Conservation (phyloP, 306 rosid species). For the Quercus rubra region DNA sequence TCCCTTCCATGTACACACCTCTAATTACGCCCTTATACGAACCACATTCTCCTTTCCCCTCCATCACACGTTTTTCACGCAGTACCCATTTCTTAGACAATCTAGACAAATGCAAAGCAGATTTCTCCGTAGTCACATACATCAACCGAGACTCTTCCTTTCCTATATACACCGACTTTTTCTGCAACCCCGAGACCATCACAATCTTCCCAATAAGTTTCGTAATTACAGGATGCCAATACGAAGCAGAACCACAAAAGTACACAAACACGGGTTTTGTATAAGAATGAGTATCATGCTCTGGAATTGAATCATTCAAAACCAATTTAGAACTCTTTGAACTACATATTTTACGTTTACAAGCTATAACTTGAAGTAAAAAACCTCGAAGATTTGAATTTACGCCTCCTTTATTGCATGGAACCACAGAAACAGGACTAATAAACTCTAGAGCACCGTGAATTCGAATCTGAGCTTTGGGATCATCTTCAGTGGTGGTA, state of each 20-base stretch:
- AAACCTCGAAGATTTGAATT: conserved; percentile 51
- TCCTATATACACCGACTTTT: conserved; percentile 48
- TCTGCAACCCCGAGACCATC: conserved; percentile 59
- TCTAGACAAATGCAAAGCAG: conserved; percentile 42
- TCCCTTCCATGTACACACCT: conserved; percentile 80
- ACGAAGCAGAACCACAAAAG: conserved; percentile 56
- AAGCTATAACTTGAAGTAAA: conserved; percentile 47
- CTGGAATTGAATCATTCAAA: conserved; percentile 26
- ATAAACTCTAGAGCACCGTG: conserved; percentile 57
- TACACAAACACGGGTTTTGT: conserved; percentile 47
- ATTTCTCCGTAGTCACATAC: conserved; percentile 59
- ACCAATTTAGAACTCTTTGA: conserved; percentile 25
- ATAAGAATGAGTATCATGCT: conserved; percentile 43
- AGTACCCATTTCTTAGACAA: conserved; percentile 23
- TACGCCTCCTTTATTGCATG: conserved; percentile 12
- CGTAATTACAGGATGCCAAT: conserved; percentile 68
- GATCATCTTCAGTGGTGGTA: not conserved
- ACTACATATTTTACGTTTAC: conserved; percentile 56
- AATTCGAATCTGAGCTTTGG: conserved; percentile 34
- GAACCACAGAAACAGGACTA: conserved; percentile 53
- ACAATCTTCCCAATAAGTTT: conserved; percentile 49
- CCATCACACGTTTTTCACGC: conserved; percentile 4
- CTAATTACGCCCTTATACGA: conserved; percentile 62
- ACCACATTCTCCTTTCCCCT: conserved; percentile 64
- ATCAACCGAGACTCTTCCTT: conserved; percentile 58